Percentiles rank a stretch among this genome's conserved stretches.
Evolutionary conservation across 345 rosid species (phyloP).

Genomic region (Raphanus sativus): DNA sequence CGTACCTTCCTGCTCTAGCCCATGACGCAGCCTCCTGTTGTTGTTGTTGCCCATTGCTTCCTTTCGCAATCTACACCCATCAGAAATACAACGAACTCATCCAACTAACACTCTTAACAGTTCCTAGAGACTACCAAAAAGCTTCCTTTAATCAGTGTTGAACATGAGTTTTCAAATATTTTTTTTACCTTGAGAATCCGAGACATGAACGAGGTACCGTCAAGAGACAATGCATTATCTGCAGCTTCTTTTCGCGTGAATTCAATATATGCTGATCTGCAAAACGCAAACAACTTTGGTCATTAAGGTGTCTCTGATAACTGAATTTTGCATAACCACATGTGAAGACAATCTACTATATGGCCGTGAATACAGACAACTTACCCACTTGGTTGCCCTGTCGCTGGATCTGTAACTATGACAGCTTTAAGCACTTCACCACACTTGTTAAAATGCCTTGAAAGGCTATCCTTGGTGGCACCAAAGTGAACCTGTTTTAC

Average conservation of each 20-base stretch:
- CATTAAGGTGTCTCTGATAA: background rate
- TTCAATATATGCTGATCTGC: slow-evolving; percentile 91
- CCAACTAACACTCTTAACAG: background rate
- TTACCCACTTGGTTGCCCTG: slow-evolving; percentile 94
- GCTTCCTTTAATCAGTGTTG: too few species aligned
- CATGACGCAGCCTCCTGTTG: slow-evolving; percentile 64
- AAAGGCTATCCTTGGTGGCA: slow-evolving; percentile 91
- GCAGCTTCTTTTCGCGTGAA: slow-evolving; percentile 88
- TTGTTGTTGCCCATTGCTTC: slow-evolving; percentile 51
- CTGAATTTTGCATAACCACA: slow-evolving; percentile 4
- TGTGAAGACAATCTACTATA: background rate
- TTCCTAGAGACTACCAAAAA: too few species aligned
- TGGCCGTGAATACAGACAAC: slow-evolving; percentile 14
- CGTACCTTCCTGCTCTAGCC: slow-evolving; percentile 65
- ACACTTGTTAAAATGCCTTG: slow-evolving; percentile 85
- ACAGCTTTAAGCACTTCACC: slow-evolving; percentile 91
- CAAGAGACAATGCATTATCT: slow-evolving; percentile 74
- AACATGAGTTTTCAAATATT: background rate
- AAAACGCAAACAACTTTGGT: background rate
- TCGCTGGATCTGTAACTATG: slow-evolving; percentile 81
- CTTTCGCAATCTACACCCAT: slow-evolving; percentile 68
- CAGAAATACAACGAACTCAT: slow-evolving; percentile 11
- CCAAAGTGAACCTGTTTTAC: slow-evolving; percentile 85
- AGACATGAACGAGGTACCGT: slow-evolving; percentile 92
- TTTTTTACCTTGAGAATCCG: slow-evolving; percentile 81